Conservation (phyloP, 2,329 filamentous ascomycete species). For the Paracoccidioides brasiliensis region DNA sequence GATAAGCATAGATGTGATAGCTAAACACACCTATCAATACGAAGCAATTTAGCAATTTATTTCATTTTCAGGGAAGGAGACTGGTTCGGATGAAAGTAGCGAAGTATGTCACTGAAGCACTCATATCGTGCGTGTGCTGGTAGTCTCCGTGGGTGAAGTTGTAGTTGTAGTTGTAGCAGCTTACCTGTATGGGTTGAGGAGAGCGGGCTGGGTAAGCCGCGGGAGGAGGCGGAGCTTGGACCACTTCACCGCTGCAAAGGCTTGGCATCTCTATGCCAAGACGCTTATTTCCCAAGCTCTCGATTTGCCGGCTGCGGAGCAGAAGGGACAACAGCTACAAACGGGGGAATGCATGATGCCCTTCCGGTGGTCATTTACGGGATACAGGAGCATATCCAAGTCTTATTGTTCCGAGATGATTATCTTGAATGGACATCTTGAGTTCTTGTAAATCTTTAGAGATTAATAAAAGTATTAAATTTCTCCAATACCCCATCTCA, state of each 20-base stretch:
- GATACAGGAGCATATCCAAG: no score
- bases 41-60: conserved; percentile 1
- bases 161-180: not conserved
- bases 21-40: conserved; percentile 1
- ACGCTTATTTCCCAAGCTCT: not conserved
- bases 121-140: not conserved
- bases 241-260: no score
- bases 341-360: no score
- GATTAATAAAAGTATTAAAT: no score
- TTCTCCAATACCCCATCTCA: no score
- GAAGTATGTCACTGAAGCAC: not conserved
- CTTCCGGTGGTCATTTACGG: no score
- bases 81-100: not conserved
- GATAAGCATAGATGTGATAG: conserved; percentile 1
- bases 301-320: not conserved
- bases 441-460: no score
- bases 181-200: no score
- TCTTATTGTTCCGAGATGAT: no score
- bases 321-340: no score
- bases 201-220: no score
- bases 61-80: not conserved
- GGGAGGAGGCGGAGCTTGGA: not conserved
- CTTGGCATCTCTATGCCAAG: not conserved
- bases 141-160: not conserved
- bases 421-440: no score